These are phyloP conservation scores for Trametes villosa DNA, from an alignment of 768 basidiomycete species.

Conservation along the genomic window DNA sequence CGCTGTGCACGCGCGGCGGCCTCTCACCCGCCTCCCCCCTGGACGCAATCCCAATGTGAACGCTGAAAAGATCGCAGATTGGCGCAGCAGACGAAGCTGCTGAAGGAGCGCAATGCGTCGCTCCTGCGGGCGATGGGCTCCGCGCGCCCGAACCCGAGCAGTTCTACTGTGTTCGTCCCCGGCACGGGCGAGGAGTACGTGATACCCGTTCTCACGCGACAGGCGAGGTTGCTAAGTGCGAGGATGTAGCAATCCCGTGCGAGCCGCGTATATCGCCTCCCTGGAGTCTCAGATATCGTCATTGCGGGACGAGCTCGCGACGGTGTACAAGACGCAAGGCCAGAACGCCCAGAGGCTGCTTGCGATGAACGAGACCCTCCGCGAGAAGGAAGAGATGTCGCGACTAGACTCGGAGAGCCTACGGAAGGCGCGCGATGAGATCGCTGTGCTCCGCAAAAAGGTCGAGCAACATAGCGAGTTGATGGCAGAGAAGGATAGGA, in stretches of 20 bases:
- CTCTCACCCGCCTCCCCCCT: constrained; percentile 9
- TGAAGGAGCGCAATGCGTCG: constrained; percentile 91
- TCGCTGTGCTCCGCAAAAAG: constrained; percentile 68
- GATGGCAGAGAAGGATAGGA: constrained; percentile 87
- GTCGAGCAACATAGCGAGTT: constrained; percentile 85
- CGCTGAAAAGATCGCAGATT: constrained; percentile 78
- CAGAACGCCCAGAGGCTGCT: constrained; percentile 94
- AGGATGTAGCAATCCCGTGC: constrained; percentile 72
- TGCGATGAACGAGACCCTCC: constrained; percentile 92
- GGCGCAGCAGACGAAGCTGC: constrained; percentile 87
- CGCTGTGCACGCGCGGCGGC: constrained; percentile 5
- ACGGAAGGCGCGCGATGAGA: constrained; percentile 77
- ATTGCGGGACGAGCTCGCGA: constrained; percentile 89
- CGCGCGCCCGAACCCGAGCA: constrained; percentile 64
- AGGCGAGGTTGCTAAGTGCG: background rate
- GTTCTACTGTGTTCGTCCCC: constrained; percentile 63
- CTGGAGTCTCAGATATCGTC: constrained; percentile 94
- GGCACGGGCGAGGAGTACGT: constrained; percentile 75
- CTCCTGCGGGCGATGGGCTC: constrained; percentile 83
- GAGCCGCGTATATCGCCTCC: constrained; percentile 86
- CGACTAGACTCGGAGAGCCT: constrained; percentile 82
- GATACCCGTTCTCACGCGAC: constrained; percentile 1
- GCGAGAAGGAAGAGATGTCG: constrained; percentile 89
- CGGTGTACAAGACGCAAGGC: constrained; percentile 94
- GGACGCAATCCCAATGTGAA: constrained; percentile 26